Evolutionary conservation across 2,329 filamentous ascomycete species (phyloP).

Genomic region (Daldinia sp.): DNA sequence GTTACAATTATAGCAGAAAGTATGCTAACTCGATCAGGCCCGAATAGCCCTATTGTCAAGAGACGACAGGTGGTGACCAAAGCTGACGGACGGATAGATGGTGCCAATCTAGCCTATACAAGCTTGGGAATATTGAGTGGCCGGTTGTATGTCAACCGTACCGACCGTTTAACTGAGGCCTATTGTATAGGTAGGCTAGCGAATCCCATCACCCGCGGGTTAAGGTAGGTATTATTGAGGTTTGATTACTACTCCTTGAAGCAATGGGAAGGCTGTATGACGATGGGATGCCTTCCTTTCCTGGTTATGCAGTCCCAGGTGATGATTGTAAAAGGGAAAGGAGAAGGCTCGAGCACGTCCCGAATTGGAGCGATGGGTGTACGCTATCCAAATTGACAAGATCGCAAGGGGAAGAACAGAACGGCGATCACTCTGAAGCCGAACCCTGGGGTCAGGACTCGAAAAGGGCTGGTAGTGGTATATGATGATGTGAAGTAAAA

Average conservation of each 20-base stretch:
- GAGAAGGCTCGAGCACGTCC: conserved; percentile 35
- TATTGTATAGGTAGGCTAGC: conserved; percentile 31
- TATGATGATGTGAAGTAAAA: conserved; percentile 27
- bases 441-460: conserved; percentile 16
- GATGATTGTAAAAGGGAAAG: conserved; percentile 38
- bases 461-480: conserved; percentile 35
- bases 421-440: conserved; percentile 34
- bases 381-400: conserved; percentile 41
- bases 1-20: not conserved
- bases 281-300: conserved; percentile 32
- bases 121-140: conserved; percentile 1
- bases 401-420: conserved; percentile 38
- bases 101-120: not conserved
- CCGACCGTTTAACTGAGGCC: conserved; percentile 27
- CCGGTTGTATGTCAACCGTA: conserved; percentile 29
- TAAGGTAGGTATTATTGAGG: conserved; percentile 40
- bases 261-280: conserved; percentile 20
- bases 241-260: conserved; percentile 35
- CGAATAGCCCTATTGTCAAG: not conserved
- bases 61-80: not conserved
- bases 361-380: conserved; percentile 36
- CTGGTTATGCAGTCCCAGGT: conserved; percentile 36
- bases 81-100: not conserved
- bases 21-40: not conserved
- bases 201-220: conserved; percentile 31